Conservation (phyloP, 108 stramenopile genomes). For the Stephanodiscus triporus region DNA sequence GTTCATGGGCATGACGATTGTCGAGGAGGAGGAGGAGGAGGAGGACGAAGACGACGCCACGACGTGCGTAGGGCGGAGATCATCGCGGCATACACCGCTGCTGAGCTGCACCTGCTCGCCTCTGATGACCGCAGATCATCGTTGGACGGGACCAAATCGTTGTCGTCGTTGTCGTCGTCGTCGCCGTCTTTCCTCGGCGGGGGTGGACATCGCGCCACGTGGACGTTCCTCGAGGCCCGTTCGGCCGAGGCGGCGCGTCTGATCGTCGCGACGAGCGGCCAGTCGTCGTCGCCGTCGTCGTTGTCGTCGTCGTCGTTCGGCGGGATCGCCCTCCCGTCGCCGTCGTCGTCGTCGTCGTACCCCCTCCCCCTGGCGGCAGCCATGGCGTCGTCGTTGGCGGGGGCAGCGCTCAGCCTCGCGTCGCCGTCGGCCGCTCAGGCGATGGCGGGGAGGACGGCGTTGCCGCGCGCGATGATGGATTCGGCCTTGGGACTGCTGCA, state of each 20-base stretch:
- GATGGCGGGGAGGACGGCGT: constrained; percentile 24
- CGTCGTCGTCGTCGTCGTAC: constrained; percentile 23
- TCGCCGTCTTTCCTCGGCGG: constrained; percentile 29
- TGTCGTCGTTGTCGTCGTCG: constrained; percentile 24
- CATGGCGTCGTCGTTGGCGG: constrained; percentile 63
- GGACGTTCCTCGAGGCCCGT: constrained; percentile 65
- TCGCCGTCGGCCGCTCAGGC: constrained; percentile 50
- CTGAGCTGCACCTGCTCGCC: constrained; percentile 83
- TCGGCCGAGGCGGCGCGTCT: constrained; percentile 59
- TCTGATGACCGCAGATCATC: too few relatives aligned
- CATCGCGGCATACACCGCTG: constrained; percentile 74
- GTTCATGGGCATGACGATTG: not conserved
- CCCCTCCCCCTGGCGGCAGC: constrained; percentile 45
- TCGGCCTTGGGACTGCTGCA: constrained; percentile 3
- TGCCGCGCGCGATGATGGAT: constrained; percentile 15
- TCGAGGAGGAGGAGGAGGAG: not conserved
- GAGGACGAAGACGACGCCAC: not conserved
- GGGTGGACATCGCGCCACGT: constrained; percentile 57
- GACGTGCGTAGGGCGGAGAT: constrained; percentile 56
- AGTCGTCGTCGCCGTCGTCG: too few relatives aligned
- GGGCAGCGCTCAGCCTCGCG: constrained; percentile 66
- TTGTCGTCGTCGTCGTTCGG: too few relatives aligned
- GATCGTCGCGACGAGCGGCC: constrained; percentile 23
- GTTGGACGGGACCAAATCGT: constrained; percentile 60
- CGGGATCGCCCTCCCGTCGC: constrained; percentile 7